phyloP scores from a whole-genome alignment of 192 early-diverging fungal genomes.

The Gonapodya sp. region DNA sequence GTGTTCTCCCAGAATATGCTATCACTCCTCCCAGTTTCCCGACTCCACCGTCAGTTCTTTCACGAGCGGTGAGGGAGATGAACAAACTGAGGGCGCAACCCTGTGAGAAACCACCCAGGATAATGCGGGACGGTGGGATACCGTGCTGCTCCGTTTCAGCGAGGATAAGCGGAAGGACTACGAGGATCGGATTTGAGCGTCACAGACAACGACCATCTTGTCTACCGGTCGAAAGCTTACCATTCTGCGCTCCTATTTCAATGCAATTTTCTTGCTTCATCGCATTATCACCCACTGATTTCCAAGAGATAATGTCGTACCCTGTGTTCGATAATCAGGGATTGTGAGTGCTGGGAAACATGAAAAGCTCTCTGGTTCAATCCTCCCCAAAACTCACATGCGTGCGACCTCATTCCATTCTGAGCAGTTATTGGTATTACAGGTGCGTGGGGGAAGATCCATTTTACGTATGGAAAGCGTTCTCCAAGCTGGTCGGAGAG shows the following conservation, averaged over 20 bases:
- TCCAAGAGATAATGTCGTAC: neutral
- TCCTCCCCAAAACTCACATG: neutral
- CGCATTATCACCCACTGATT: too few species aligned
- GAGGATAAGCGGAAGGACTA: neutral
- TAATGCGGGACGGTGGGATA: neutral
- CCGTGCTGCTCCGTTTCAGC: neutral
- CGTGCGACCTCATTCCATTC: neutral
- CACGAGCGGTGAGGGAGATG: neutral
- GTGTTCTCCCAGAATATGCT: neutral
- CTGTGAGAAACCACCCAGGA: constrained; percentile 8
- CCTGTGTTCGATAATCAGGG: too few species aligned
- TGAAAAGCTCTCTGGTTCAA: neutral
- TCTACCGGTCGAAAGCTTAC: too few species aligned
- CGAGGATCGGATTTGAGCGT: too few species aligned
- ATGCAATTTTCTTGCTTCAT: neutral
- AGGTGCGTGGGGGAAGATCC: constrained; percentile 5
- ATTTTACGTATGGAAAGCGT: constrained; percentile 5
- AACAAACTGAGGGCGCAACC: neutral
- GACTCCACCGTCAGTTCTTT: neutral
- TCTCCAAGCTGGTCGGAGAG: neutral
- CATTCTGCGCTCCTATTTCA: neutral
- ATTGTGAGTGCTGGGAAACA: too few species aligned
- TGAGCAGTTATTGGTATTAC: neutral
- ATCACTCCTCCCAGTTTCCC: neutral
- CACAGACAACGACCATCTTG: too few species aligned